Base-by-base conservation (phyloP, 805 yeast genomes). In the Saccharomycopsis microspora region DNA sequence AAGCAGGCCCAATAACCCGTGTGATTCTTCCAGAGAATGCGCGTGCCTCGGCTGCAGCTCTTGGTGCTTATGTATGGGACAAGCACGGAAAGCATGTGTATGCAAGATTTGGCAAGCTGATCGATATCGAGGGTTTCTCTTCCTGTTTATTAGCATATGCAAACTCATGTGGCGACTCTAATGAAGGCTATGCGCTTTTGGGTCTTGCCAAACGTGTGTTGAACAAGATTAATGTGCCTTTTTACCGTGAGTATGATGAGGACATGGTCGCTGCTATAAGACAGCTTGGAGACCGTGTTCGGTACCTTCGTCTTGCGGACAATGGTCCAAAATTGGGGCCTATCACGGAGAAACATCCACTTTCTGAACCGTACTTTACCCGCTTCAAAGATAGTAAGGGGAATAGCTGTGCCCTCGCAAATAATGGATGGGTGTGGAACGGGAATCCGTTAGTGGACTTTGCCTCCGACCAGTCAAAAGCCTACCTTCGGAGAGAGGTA, bases 371-470 rank as follows among this genome's bases (percentile, higher is more conserved):
- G 4, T 90, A 90, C 63, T 90, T 93, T 62, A 87, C 97, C 1
- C 69, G 88, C 50, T 77, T 89, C 55, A 60, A 56, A 3, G 73
- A 63, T 43, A 62, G 65, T 0, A 59, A 59, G 3, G 90, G 88
- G 3, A 69, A 72, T 37, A 66, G 71, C 1, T 81, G 80, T 67
- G 81, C 85, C 5, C 67, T 90, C 50, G 97, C 96, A 3, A 93
- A 93, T 60, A 90, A 93, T 59, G 98, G 98, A 42, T 90, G 97
- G 97, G 87, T 93, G 48, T 90, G 98, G 98, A 89, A 86, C 46
- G 97, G 96, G 7, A 81, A 90, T 56, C 97, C 97, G 1, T 65
- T 89, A 49, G 82, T 86, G 3, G 97, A 90, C 65, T 90, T 90
- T 72, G 98, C 97, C 0, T 83, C 95, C 0, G 63, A 72, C 32